Percentiles rank a stretch among this genome's conserved stretches.
Evolutionary conservation across 163 green algal genomes (phyloP).

Genomic region (Chlorella variabilis): DNA sequence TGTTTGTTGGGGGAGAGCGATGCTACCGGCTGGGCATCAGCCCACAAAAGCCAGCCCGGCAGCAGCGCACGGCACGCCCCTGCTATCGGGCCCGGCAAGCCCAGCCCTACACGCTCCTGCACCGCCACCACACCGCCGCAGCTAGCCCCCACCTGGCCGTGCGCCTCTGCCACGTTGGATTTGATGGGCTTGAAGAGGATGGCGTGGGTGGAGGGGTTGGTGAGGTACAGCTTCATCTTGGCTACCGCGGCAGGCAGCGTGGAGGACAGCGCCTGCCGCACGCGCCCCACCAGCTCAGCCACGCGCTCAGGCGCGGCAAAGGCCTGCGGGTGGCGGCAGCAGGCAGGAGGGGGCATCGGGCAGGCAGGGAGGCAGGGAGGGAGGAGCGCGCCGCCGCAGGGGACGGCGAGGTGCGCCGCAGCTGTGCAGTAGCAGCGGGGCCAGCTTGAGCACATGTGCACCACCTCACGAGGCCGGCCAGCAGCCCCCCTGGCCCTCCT

Average conservation of each 20-base stretch:
- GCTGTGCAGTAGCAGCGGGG: too few relatives aligned
- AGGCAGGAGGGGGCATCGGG: not conserved
- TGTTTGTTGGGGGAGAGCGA: too few relatives aligned
- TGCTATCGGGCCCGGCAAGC: too few relatives aligned
- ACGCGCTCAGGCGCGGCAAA: conserved; percentile 91
- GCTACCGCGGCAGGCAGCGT: conserved; percentile 68
- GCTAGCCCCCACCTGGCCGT: conserved; percentile 79
- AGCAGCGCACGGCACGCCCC: too few relatives aligned
- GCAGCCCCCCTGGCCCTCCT: too few relatives aligned
- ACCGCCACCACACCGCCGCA: too few relatives aligned
- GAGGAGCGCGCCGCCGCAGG: not conserved
- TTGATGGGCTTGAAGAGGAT: conserved; percentile 96
- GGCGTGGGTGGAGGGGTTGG: conserved; percentile 76
- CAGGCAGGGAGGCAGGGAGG: not conserved
- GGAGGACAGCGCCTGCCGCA: conserved; percentile 74
- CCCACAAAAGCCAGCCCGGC: too few relatives aligned
- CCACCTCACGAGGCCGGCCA: too few relatives aligned
- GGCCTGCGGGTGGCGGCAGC: conserved; percentile 65
- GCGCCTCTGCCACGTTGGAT: conserved; percentile 92
- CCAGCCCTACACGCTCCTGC: too few relatives aligned
- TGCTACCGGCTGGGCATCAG: too few relatives aligned
- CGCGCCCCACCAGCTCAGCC: conserved; percentile 77
- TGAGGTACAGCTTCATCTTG: conserved; percentile 90
- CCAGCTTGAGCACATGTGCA: too few relatives aligned
- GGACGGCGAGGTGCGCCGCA: too few relatives aligned